These are phyloP conservation scores for Colletotrichum ledebouriae DNA, from an alignment of 2,329 filamentous ascomycete species.

Conservation along the genomic window DNA sequence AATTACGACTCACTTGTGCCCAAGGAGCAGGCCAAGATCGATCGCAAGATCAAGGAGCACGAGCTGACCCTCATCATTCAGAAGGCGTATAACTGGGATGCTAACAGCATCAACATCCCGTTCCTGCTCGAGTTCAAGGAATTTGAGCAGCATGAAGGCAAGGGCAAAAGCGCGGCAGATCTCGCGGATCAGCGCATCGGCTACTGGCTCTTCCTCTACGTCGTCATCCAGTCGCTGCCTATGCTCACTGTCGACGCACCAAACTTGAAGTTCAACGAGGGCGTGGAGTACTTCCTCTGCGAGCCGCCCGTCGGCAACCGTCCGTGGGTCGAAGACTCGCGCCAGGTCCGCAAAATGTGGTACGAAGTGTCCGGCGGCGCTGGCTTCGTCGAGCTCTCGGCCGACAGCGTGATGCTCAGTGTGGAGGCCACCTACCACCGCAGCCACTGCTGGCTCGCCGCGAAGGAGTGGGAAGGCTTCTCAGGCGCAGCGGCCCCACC, in stretches of 20 bases:
- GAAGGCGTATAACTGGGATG: conserved; percentile 84
- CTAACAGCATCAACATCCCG: conserved; percentile 67
- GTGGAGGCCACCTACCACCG: conserved; percentile 72
- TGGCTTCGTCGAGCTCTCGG: conserved; percentile 69
- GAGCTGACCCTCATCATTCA: conserved; percentile 84
- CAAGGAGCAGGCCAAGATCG: conserved; percentile 81
- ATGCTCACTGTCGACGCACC: conserved; percentile 84
- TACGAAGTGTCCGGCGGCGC: conserved; percentile 77
- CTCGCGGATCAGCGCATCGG: conserved; percentile 79
- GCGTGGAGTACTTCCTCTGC: conserved; percentile 86
- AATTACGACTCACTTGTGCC: conserved; percentile 74
- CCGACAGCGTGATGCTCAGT: conserved; percentile 72
- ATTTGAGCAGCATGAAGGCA: conserved; percentile 78
- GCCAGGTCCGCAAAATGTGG: conserved; percentile 76
- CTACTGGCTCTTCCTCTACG: conserved; percentile 86
- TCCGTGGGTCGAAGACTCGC: conserved; percentile 79
- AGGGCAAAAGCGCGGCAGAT: conserved; percentile 74
- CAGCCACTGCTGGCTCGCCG: conserved; percentile 68
- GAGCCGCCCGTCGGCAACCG: conserved; percentile 78
- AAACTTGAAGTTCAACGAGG: conserved; percentile 75
- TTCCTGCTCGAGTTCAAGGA: conserved; percentile 79
- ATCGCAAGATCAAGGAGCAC: conserved; percentile 80
- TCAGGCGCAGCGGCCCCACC: conserved; percentile 48
- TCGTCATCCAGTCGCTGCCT: conserved; percentile 81
- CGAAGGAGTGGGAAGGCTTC: conserved; percentile 62